Evolutionary conservation across 2,329 filamentous ascomycete genomes (phyloP).

Genomic region (Elsinoe fawcettii): DNA sequence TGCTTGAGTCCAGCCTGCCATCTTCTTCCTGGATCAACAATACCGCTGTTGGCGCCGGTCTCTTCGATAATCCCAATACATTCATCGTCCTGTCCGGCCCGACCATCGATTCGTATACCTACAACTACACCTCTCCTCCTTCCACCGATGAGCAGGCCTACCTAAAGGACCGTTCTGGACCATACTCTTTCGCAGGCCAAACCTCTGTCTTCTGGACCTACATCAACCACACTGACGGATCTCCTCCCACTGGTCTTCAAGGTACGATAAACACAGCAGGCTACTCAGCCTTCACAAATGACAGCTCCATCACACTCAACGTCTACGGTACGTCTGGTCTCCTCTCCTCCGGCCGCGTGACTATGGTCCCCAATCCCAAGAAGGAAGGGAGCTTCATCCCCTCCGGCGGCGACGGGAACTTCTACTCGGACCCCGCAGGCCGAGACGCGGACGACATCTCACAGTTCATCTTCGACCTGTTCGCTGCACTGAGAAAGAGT

Average conservation of each 20-base stretch:
- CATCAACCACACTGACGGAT: constrained; percentile 48
- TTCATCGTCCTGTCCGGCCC: constrained; percentile 17
- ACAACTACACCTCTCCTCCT: constrained; percentile 12
- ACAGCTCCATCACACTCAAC: constrained; percentile 48
- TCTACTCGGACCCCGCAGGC: constrained; percentile 39
- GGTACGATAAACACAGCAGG: constrained; percentile 33
- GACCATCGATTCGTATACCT: constrained; percentile 15
- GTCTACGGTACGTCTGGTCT: constrained; percentile 51
- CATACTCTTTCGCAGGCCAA: constrained; percentile 35
- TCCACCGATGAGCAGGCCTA: constrained; percentile 11
- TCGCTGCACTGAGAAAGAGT: constrained; percentile 35
- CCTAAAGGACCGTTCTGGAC: constrained; percentile 14
- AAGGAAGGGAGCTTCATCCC: not conserved
- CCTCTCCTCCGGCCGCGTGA: constrained; percentile 36
- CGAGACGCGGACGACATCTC: constrained; percentile 43
- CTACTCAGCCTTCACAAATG: constrained; percentile 24
- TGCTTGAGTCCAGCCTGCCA: constrained; percentile 26
- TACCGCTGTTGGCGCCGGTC: constrained; percentile 41
- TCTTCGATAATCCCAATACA: constrained; percentile 28
- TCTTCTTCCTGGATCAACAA: constrained; percentile 44
- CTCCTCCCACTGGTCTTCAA: constrained; percentile 37
- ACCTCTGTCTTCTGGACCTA: constrained; percentile 49
- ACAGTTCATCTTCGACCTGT: constrained; percentile 45
- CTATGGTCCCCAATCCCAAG: not conserved
- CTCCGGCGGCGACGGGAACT: constrained; percentile 22